These are phyloP conservation scores for Geotrichum reessii DNA, from an alignment of 1,139 yeast species.

Conservation along the genomic window DNA sequence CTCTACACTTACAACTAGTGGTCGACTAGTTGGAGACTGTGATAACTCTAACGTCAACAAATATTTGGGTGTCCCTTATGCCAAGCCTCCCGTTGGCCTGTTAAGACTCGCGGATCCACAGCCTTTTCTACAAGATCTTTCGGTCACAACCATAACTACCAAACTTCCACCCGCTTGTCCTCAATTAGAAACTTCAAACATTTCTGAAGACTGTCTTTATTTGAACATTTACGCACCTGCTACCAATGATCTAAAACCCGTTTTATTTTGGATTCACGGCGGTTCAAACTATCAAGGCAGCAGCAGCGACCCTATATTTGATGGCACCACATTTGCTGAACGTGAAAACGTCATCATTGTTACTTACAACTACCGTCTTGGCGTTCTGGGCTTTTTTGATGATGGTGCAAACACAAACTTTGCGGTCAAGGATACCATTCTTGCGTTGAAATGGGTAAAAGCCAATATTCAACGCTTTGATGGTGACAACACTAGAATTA, in stretches of 20 bases:
- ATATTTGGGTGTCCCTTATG: constrained; percentile 29
- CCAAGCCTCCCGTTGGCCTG: constrained; percentile 26
- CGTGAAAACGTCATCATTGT: constrained; percentile 35
- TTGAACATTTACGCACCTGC: constrained; percentile 29
- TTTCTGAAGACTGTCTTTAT: constrained; percentile 29
- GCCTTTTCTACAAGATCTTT: constrained; percentile 3
- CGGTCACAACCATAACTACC: background rate
- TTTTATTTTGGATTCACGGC: constrained; percentile 40
- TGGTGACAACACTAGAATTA: constrained; percentile 35
- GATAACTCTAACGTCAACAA: constrained; percentile 9
- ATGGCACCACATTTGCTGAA: constrained; percentile 32
- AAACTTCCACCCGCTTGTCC: constrained; percentile 27
- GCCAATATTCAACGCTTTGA: constrained; percentile 35
- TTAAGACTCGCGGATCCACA: constrained; percentile 26
- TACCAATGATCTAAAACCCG: constrained; percentile 24
- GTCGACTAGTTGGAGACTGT: constrained; percentile 15
- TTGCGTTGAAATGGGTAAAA: constrained; percentile 38
- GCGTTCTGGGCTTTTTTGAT: constrained; percentile 35
- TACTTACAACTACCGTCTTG: constrained; percentile 37
- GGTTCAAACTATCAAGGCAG: constrained; percentile 37
- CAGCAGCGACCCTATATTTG: constrained; percentile 31
- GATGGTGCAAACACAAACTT: constrained; percentile 31
- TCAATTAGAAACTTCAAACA: constrained; percentile 18
- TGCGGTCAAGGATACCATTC: constrained; percentile 35
- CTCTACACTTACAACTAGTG: constrained; percentile 11